phyloP scores from a whole-genome alignment of 345 rosid species.

The Acer negundo region DNA sequence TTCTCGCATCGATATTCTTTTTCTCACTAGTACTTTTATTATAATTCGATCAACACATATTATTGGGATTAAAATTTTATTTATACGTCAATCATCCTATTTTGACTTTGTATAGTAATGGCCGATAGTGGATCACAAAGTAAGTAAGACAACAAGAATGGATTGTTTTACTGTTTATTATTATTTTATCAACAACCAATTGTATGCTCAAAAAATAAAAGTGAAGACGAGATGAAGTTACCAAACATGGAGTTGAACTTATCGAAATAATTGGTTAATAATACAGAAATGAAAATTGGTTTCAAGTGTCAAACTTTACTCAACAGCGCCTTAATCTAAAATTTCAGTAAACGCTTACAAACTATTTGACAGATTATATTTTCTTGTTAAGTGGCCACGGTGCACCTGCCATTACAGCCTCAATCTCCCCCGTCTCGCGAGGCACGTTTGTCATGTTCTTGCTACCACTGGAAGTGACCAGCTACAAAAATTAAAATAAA shows the following conservation, averaged over 20 bases:
- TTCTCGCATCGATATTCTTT: no score
- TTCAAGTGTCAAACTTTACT: not conserved
- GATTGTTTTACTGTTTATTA: no score
- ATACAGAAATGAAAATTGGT: not conserved
- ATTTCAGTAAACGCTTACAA: not conserved
- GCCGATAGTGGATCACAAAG: no score
- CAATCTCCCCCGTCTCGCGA: constrained; percentile 64
- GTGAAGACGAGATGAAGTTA: not conserved
- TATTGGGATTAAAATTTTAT: no score
- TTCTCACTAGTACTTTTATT: no score
- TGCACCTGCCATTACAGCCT: constrained; percentile 89
- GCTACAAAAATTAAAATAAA: constrained; percentile 30
- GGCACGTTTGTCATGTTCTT: constrained; percentile 84
- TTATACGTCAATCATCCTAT: no score
- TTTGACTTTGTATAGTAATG: no score
- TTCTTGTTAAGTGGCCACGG: constrained; percentile 54
- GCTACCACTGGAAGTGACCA: constrained; percentile 65
- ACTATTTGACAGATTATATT: not conserved
- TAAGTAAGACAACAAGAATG: no score
- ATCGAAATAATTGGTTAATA: not conserved
- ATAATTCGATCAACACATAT: no score
- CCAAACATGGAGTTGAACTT: not conserved
- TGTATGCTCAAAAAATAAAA: no score
- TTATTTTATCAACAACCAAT: no score
- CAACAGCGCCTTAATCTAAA: not conserved